phyloP scores from a whole-genome alignment of 164 flowering plant genomes.

The Houttuynia cordata region DNA sequence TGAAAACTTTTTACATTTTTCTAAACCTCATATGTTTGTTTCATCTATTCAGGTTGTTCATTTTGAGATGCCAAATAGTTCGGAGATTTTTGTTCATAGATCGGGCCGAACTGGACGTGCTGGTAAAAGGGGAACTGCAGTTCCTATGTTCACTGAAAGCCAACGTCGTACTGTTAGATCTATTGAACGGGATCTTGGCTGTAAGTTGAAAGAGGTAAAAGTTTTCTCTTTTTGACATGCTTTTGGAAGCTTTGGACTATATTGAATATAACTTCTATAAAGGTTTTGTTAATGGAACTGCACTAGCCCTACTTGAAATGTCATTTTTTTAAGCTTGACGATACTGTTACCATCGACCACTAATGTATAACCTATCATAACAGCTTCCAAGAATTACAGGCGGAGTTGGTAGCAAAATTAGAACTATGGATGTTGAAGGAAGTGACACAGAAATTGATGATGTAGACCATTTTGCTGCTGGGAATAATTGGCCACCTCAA shows the following conservation, averaged over 20 bases:
- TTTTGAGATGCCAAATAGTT: conserved; percentile 28
- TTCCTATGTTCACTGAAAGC: conserved; percentile 21
- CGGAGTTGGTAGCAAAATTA: conserved; percentile 3
- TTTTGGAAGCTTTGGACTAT: not conserved
- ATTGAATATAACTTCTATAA: not conserved
- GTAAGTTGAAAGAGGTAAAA: conserved; percentile 25
- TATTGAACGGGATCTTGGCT: conserved; percentile 27
- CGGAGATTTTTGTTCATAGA: conserved; percentile 35
- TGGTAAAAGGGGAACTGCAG: conserved; percentile 33
- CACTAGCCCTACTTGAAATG: not conserved
- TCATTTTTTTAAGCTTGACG: not conserved
- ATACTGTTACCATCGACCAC: not conserved
- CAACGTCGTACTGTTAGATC: conserved; percentile 22
- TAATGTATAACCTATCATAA: conserved; percentile 1
- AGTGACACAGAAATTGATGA: conserved; percentile 7
- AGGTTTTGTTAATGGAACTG: not conserved
- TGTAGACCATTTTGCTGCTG: conserved; percentile 7
- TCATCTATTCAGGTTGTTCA: conserved; percentile 24
- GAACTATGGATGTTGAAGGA: conserved; percentile 8
- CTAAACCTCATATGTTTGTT: not conserved
- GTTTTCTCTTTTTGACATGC: not conserved
- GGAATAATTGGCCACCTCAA: conserved; percentile 6
- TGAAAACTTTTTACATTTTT: too few relatives aligned
- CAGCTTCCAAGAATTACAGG: conserved; percentile 18
- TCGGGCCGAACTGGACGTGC: conserved; percentile 44